Conservation (phyloP, 208 protist genomes). For the Trypanosoma scelopori region DNA sequence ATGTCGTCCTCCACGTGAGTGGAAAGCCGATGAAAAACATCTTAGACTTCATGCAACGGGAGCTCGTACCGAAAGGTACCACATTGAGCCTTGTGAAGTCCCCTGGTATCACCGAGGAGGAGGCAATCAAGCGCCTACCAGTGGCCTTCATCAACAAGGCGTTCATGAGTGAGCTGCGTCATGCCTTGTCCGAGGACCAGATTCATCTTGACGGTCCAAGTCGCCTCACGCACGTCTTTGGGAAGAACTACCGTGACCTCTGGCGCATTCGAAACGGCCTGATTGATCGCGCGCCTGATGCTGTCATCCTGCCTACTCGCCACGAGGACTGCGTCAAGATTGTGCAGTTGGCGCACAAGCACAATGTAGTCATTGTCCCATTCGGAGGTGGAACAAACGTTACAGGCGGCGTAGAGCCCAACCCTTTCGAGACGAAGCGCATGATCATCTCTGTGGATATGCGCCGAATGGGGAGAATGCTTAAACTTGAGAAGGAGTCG, state of each 20-base stretch:
- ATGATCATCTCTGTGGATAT: slow-evolving; percentile 94
- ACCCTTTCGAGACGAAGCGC: slow-evolving; percentile 80
- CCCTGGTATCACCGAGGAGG: slow-evolving; percentile 68
- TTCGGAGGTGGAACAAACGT: slow-evolving; percentile 95
- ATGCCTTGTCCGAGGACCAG: slow-evolving; percentile 53
- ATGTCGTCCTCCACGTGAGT: slow-evolving; percentile 66
- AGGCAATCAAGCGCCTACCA: slow-evolving; percentile 70
- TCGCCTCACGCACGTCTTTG: slow-evolving; percentile 82
- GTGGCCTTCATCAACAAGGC: slow-evolving; percentile 65
- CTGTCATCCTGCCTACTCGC: slow-evolving; percentile 83
- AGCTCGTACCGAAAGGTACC: slow-evolving; percentile 52
- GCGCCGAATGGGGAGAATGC: slow-evolving; percentile 91
- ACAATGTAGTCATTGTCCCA: slow-evolving; percentile 93
- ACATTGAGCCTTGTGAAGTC: slow-evolving; percentile 48
- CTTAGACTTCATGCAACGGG: slow-evolving; percentile 78
- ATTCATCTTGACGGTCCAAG: slow-evolving; percentile 70
- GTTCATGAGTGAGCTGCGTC: slow-evolving; percentile 72
- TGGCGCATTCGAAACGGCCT: slow-evolving; percentile 88
- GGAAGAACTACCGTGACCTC: slow-evolving; percentile 94
- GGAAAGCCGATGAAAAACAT: slow-evolving; percentile 81
- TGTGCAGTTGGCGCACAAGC: slow-evolving; percentile 79
- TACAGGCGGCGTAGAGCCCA: slow-evolving; percentile 86
- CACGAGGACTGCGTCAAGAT: slow-evolving; percentile 88
- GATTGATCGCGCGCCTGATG: slow-evolving; percentile 89
- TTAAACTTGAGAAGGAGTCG: slow-evolving; percentile 85